Base-by-base conservation (phyloP, 768 basidiomycete species). In the Neoboletus subvelutipes region DNA sequence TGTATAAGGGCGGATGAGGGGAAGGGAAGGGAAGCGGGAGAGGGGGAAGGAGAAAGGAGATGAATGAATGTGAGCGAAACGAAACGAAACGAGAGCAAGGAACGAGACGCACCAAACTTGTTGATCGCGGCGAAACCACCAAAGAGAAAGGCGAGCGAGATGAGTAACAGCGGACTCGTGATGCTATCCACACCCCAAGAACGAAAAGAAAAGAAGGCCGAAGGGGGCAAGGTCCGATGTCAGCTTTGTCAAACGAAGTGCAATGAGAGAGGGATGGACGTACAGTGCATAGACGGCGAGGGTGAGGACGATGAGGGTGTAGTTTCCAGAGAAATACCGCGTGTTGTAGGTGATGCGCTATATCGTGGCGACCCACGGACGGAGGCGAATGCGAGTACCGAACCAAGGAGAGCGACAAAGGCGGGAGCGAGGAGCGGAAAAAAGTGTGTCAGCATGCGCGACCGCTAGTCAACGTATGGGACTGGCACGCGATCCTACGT, bases 261-360 rank as follows among this genome's bases (percentile, higher is more conserved):
- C 0, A 12, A 15, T 9, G 3, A n/a, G 24, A 24, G 20, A 20
- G 22, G 43, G 41, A 48, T 5, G 1, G 41, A 77, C 84, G 70
- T 72, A 95, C 92, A 94, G 62, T 4, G 92, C 90, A 71, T 95
- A 96, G 52, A 94, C 82, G n/a, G 84, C 90, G 56, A 96, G 80
- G 46, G 83, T 71, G 56, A 82, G 83, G 18, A 94, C 77, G 65
- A 95, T 82, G 68, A 93, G 72, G 45, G 87, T 81, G 75, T 98
- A 98, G 75, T 98, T 98, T 52, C 92, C 87, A 55, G 90, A 92
- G 74, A 91, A 92, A 70, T 91, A 92, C 48, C 90, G 86, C 40
- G 93, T 94, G 77, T 96, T 96, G 78, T 96, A 94, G 24, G 92
- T 91, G 82, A 95, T 91, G 57, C 93, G 85, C 92, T 94, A 67